A percentile compares a stretch with the other conserved stretches of the same genome.
Evolutionary conservation across 345 rosid species (phyloP).

Genomic region (Citrus reticulata): DNA sequence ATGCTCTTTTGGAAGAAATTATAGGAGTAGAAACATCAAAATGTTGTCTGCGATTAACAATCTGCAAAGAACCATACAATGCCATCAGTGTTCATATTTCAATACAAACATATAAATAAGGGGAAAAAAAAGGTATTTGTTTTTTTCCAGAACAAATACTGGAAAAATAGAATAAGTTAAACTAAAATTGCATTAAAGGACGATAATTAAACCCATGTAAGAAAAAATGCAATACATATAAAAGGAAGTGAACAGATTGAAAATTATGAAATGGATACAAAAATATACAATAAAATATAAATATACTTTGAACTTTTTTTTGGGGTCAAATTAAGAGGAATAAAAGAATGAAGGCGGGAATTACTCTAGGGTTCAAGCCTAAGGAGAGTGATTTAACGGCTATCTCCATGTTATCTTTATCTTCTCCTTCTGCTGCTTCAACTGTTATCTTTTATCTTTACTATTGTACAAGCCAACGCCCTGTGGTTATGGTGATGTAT

Average conservation of each 20-base stretch:
- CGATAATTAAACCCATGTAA: not conserved
- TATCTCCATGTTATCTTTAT: constrained; percentile 25
- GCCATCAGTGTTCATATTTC: not conserved
- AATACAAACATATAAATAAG: not conserved
- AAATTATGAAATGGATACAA: not conserved
- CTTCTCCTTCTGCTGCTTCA: not conserved
- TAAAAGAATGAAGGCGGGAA: not conserved
- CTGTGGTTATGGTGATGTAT: not conserved
- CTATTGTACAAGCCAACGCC: no score
- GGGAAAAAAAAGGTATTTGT: no score
- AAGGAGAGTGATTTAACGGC: constrained; percentile 26
- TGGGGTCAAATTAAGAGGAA: not conserved
- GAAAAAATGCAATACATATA: not conserved
- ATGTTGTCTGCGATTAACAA: constrained; percentile 22
- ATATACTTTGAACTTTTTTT: not conserved
- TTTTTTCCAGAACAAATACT: not conserved
- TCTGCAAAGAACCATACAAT: constrained; percentile 32
- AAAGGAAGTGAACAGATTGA: not conserved
- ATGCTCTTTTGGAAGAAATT: constrained; percentile 22
- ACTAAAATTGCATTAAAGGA: not conserved
- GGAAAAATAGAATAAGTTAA: not conserved
- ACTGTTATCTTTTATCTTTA: not conserved
- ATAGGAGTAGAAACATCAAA: constrained; percentile 12
- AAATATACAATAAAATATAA: not conserved
- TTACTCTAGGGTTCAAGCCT: constrained; percentile 33